Percentiles rank a stretch among this genome's conserved stretches.
Evolutionary conservation across 208 protist species (phyloP).

Genomic region (Wallacemonas collosoma): DNA sequence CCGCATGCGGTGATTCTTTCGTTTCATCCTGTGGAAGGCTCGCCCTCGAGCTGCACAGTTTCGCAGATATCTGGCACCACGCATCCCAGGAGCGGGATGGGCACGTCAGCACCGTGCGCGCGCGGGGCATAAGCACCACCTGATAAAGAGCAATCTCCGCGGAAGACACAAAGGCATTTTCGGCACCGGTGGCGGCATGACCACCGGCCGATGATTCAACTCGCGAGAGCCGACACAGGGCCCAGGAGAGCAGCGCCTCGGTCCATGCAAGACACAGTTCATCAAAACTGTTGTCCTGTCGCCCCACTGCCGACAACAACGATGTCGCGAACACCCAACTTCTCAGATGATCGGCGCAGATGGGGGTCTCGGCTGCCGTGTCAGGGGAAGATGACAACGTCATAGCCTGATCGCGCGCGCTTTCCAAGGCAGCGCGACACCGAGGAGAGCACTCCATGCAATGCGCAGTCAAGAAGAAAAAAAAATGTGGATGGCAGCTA

Average conservation of each 20-base stretch:
- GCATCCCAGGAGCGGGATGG: not conserved
- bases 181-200: not conserved
- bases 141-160: not conserved
- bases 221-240: not conserved
- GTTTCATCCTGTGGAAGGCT: not conserved
- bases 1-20: too few species aligned
- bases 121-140: not conserved
- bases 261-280: conserved; percentile 9
- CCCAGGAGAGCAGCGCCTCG: conserved; percentile 5
- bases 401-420: not conserved
- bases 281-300: not conserved
- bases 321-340: conserved; percentile 3
- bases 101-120: not conserved
- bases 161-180: not conserved
- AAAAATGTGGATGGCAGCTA: too few species aligned
- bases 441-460: not conserved
- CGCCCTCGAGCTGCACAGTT: not conserved
- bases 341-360: conserved; percentile 1
- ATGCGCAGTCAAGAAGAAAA: not conserved
- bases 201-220: not conserved
- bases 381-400: not conserved
- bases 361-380: not conserved
- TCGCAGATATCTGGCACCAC: not conserved
- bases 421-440: not conserved
- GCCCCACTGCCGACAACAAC: not conserved